A percentile compares a stretch with the other conserved stretches of the same genome.
phyloP scores from a whole-genome alignment of 495 filamentous ascomycete genomes.

The Penicillium soppii region DNA sequence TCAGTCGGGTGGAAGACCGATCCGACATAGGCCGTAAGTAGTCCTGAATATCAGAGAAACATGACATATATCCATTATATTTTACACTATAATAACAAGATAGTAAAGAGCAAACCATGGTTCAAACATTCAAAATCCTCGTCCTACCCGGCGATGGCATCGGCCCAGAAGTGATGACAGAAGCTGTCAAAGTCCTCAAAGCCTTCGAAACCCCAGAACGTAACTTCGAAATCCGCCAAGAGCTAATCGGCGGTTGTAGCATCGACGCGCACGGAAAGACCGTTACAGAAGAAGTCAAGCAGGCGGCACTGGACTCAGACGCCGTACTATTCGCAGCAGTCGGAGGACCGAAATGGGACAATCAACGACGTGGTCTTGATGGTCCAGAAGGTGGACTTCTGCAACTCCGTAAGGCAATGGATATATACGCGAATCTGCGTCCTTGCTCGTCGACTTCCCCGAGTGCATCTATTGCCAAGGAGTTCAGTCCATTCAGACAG shows the following conservation, averaged over 20 bases:
- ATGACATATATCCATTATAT: background rate
- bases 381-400: conserved; percentile 48
- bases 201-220: conserved; percentile 38
- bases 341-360: conserved; percentile 53
- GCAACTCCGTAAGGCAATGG: conserved; percentile 45
- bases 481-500: conserved; percentile 44
- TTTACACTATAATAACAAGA: background rate
- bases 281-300: conserved; percentile 43
- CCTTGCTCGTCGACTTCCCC: conserved; percentile 46
- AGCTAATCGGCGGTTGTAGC: conserved; percentile 48
- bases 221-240: conserved; percentile 42
- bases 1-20: conserved; percentile 24
- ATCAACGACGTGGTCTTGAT: conserved; percentile 37
- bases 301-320: conserved; percentile 40
- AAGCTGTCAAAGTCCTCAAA: conserved; percentile 52
- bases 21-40: conserved; percentile 9
- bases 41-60: background rate
- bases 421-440: conserved; percentile 52
- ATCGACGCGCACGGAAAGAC: conserved; percentile 47
- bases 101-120: conserved; percentile 9
- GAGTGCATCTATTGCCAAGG: conserved; percentile 35
- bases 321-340: conserved; percentile 52
- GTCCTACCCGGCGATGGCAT: conserved; percentile 55
- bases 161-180: conserved; percentile 54
- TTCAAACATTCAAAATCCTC: conserved; percentile 46